Conservation (phyloP, 1,284 basidiomycete genomes). For the Gomphus sp. region DNA sequence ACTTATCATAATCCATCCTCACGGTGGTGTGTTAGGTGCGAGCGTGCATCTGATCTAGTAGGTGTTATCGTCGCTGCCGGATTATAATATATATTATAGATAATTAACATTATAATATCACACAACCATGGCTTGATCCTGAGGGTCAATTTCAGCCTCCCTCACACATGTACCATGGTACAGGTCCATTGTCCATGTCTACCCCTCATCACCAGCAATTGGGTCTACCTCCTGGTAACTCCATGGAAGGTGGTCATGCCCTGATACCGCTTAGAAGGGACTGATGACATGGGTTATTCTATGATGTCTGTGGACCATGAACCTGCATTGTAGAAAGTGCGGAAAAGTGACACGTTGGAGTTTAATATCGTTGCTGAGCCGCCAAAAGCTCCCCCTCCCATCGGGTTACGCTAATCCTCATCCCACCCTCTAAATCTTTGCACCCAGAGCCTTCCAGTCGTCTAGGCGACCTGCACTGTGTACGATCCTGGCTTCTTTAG, state of each 20-base stretch:
- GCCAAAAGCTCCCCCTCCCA: no score
- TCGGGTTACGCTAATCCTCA: neutral
- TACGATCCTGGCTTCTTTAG: constrained; percentile 1
- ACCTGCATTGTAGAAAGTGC: no score
- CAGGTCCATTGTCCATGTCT: neutral
- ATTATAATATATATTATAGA: no score
- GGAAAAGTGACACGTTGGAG: neutral
- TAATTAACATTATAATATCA: no score
- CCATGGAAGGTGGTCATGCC: neutral
- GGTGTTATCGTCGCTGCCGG: no score
- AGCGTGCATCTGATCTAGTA: no score
- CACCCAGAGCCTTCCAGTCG: neutral
- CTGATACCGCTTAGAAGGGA: neutral
- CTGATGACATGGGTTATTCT: neutral
- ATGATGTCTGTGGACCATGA: neutral
- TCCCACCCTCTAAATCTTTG: neutral
- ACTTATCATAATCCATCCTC: no score
- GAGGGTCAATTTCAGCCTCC: neutral
- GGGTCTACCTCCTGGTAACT: neutral
- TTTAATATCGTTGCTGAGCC: neutral
- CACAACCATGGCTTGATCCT: neutral
- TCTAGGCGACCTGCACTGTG: neutral
- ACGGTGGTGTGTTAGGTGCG: no score
- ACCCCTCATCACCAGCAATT: neutral
- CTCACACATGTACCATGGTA: no score